These are phyloP conservation scores for Vachellia collinsii DNA, from an alignment of 306 rosid genomes.

Conservation along the genomic window DNA sequence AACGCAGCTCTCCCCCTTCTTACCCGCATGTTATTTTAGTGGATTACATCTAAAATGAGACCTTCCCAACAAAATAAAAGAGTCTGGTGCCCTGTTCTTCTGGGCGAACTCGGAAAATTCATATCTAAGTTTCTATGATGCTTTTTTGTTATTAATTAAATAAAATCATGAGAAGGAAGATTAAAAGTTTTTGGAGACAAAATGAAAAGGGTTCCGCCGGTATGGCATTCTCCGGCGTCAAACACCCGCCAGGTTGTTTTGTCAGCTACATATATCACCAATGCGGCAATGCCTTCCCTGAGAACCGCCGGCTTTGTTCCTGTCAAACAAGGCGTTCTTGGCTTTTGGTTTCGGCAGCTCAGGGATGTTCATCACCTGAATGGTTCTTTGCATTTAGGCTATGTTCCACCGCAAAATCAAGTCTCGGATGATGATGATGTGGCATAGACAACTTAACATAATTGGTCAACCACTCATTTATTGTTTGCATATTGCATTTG, in stretches of 20 bases:
- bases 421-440: too few relatives aligned
- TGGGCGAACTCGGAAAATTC: too few relatives aligned
- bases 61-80: not conserved
- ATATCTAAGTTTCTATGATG: not conserved
- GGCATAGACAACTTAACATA: too few relatives aligned
- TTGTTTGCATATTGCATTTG: too few relatives aligned
- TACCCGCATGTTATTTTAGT: not conserved
- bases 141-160: slow-evolving; percentile 10
- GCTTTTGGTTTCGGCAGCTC: slow-evolving; percentile 70
- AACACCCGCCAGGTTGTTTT: slow-evolving; percentile 17
- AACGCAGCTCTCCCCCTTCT: not conserved
- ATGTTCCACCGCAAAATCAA: slow-evolving; percentile 40
- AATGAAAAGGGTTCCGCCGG: not conserved
- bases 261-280: slow-evolving; percentile 4
- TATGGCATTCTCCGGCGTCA: slow-evolving; percentile 7
- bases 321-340: slow-evolving; percentile 72
- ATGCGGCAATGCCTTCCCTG: slow-evolving; percentile 74
- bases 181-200: slow-evolving; percentile 16
- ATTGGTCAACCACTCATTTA: too few relatives aligned
- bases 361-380: slow-evolving; percentile 91
- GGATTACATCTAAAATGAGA: not conserved
- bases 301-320: slow-evolving; percentile 67
- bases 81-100: too few relatives aligned
- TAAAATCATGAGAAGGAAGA: not conserved
- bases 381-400: slow-evolving; percentile 88